Percentiles rank a stretch among this genome's conserved stretches.
These are phyloP conservation scores for Candida jianshihensis DNA, from an alignment of 805 yeast species.

Conservation along the genomic window DNA sequence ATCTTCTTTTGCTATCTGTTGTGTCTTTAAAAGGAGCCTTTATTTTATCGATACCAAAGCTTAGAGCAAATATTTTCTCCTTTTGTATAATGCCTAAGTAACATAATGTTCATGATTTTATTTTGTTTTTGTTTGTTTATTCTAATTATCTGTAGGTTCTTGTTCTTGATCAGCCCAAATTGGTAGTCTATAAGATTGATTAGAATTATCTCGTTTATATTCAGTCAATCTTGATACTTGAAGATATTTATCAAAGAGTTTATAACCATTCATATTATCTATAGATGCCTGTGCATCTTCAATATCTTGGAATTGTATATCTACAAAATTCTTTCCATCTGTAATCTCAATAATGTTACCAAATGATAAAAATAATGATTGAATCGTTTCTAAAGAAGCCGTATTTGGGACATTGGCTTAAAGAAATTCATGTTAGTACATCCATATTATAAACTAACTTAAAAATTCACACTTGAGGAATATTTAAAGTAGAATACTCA, in stretches of 20 bases:
- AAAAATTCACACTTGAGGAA: too few species aligned
- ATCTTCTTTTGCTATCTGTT: conserved; percentile 3
- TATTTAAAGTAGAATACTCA: not conserved
- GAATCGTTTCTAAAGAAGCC: conserved; percentile 5
- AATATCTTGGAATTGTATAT: conserved; percentile 20
- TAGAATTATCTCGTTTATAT: conserved; percentile 1
- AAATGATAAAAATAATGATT: conserved; percentile 16
- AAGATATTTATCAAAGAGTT: conserved; percentile 11
- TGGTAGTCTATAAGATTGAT: conserved; percentile 6
- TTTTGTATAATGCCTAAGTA: too few species aligned
- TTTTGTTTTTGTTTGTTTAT: not conserved
- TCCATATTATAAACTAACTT: not conserved
- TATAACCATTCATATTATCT: conserved; percentile 19
- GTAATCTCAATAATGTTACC: conserved; percentile 14
- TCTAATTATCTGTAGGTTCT: not conserved
- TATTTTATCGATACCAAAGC: not conserved
- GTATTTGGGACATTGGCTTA: conserved; percentile 17
- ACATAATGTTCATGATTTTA: not conserved
- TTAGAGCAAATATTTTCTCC: not conserved
- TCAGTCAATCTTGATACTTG: conserved; percentile 15
- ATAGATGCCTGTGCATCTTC: conserved; percentile 18
- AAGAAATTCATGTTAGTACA: too few species aligned
- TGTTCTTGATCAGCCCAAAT: conserved; percentile 8
- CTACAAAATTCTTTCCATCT: conserved; percentile 7
- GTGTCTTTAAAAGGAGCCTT: not conserved